Conservation (phyloP, 225 moss, liverwort and hornwort genomes). For the Asterella californica region DNA sequence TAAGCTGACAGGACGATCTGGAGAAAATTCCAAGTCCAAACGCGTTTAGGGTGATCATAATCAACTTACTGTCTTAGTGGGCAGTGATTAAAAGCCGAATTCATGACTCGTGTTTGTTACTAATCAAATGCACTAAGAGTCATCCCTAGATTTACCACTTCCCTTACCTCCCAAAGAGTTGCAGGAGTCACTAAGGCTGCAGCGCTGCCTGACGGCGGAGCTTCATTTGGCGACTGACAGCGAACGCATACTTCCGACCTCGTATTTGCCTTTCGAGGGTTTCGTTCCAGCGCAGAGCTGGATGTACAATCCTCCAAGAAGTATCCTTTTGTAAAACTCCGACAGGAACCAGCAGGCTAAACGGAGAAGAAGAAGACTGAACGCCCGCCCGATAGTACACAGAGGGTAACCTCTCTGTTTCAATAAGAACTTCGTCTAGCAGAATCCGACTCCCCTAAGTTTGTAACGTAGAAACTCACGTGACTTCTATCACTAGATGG, state of each 20-base stretch:
- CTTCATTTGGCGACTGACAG: conserved; percentile 31
- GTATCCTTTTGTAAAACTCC: conserved; percentile 30
- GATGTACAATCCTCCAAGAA: conserved; percentile 17
- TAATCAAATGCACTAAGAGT: not conserved
- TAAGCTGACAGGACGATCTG: too few species aligned
- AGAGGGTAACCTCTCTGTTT: not conserved
- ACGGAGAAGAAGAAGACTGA: not conserved
- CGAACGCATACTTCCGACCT: conserved; percentile 18
- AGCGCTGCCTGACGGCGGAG: conserved; percentile 18
- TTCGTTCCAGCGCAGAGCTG: conserved; percentile 8
- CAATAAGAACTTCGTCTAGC: not conserved
- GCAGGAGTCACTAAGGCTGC: conserved; percentile 26
- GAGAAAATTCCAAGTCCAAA: too few species aligned
- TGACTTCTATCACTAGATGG: not conserved
- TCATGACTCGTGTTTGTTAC: too few species aligned
- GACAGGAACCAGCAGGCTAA: conserved; percentile 30
- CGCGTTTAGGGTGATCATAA: too few species aligned
- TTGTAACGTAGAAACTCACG: not conserved
- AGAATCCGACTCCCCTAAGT: not conserved
- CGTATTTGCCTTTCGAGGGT: not conserved
- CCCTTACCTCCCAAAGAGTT: conserved; percentile 45
- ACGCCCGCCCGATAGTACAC: not conserved
- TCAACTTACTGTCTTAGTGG: too few species aligned
- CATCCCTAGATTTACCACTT: not conserved
- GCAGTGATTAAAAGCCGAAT: too few species aligned